phyloP scores from a whole-genome alignment of 352 stramenopile species.

The Pilasporangium apinafurcum region DNA sequence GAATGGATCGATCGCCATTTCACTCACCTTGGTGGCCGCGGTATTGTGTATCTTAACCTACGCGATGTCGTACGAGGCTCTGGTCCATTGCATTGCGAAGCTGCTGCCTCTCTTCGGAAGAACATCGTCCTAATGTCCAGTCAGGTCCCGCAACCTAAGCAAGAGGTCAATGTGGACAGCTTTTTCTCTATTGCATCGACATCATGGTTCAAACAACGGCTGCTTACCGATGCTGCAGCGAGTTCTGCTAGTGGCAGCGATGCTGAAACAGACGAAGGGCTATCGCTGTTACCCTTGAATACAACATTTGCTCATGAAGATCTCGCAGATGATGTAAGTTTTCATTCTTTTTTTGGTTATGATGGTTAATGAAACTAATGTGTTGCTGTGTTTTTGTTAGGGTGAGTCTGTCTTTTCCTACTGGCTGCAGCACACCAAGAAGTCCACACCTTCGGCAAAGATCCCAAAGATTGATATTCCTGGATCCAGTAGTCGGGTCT shows the following conservation, averaged over 20 bases:
- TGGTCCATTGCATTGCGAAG: conserved; percentile 58
- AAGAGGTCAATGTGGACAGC: conserved; percentile 26
- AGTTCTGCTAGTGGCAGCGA: not conserved
- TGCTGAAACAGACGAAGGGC: conserved; percentile 10
- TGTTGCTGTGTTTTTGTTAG: not conserved
- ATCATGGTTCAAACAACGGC: not conserved
- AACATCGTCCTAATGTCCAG: conserved; percentile 71
- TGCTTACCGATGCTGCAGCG: not conserved
- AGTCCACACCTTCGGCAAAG: conserved; percentile 23
- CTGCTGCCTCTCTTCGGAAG: conserved; percentile 62
- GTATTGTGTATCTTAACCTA: conserved; percentile 70
- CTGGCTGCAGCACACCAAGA: conserved; percentile 55
- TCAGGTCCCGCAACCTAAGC: conserved; percentile 60
- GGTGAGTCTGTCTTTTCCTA: conserved; percentile 66
- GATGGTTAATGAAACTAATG: not conserved
- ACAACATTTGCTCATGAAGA: conserved; percentile 61
- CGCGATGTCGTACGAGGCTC: conserved; percentile 64
- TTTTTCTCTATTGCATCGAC: conserved; percentile 26
- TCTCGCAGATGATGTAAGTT: conserved; percentile 34
- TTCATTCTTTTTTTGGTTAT: not conserved
- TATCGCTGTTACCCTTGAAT: conserved; percentile 49
- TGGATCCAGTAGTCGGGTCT: conserved; percentile 46
- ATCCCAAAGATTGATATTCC: conserved; percentile 47
- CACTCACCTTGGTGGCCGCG: conserved; percentile 50
- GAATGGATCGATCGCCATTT: conserved; percentile 81